These are phyloP conservation scores for Boletus rubescentipes DNA, from an alignment of 768 basidiomycete genomes.

Conservation along the genomic window DNA sequence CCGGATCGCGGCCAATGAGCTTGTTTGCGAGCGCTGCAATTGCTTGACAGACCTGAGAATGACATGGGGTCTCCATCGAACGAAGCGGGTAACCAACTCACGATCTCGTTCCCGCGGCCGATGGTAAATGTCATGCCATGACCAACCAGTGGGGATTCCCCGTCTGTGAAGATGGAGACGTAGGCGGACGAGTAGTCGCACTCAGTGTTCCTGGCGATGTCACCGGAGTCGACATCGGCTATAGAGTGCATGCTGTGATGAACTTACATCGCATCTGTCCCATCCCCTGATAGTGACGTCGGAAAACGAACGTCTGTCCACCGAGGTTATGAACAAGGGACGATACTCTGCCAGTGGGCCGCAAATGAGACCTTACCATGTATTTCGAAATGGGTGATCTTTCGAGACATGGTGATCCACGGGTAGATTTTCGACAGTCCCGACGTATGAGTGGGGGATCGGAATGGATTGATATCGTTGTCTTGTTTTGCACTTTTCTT, in stretches of 20 bases:
- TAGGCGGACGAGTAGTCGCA: conserved; percentile 97
- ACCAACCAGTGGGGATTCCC: conserved; percentile 70
- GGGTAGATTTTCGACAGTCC: not conserved
- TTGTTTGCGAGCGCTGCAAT: conserved; percentile 78
- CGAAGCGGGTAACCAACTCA: conserved; percentile 26
- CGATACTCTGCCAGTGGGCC: not conserved
- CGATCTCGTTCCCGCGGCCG: conserved; percentile 93
- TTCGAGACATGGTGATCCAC: conserved; percentile 30
- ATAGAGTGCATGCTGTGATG: not conserved
- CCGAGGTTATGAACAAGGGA: not conserved
- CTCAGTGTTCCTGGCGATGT: conserved; percentile 75
- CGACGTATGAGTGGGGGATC: not conserved
- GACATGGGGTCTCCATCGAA: not conserved
- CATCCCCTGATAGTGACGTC: conserved; percentile 87
- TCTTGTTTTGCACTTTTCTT: not conserved
- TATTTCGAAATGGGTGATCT: conserved; percentile 56
- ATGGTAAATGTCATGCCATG: conserved; percentile 95
- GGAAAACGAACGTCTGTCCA: conserved; percentile 84
- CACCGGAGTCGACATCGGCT: not conserved
- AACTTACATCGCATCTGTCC: conserved; percentile 86
- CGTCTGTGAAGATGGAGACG: conserved; percentile 66
- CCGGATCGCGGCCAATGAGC: conserved; percentile 80
- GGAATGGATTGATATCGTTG: not conserved
- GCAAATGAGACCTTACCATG: conserved; percentile 45
- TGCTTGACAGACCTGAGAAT: conserved; percentile 68